These are phyloP conservation scores for Sarocladiaceae sp. DNA, from an alignment of 2,329 filamentous ascomycete species.

Conservation along the genomic window DNA sequence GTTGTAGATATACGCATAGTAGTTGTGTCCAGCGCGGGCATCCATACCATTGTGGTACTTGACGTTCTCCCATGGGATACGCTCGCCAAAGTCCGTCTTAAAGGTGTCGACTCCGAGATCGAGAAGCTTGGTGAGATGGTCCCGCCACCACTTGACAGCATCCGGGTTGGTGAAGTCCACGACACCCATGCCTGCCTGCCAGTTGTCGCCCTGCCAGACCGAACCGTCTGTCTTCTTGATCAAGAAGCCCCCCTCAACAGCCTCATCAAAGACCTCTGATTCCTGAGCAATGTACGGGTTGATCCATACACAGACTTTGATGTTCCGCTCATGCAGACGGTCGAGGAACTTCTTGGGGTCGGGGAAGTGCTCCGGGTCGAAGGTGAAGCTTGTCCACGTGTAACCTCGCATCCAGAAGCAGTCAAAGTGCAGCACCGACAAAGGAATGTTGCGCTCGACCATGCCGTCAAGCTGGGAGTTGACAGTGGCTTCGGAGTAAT, in stretches of 20 bases:
- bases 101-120: slow-evolving; percentile 64
- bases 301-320: slow-evolving; percentile 71
- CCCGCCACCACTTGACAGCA: slow-evolving; percentile 58
- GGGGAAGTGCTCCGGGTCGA: slow-evolving; percentile 61
- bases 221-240: slow-evolving; percentile 63
- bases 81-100: slow-evolving; percentile 73
- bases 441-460: slow-evolving; percentile 55
- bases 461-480: slow-evolving; percentile 63
- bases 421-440: slow-evolving; percentile 71
- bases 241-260: slow-evolving; percentile 60
- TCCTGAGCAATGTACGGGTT: slow-evolving; percentile 69
- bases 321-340: slow-evolving; percentile 55
- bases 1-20: slow-evolving; percentile 70
- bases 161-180: slow-evolving; percentile 69
- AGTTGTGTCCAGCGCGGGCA: slow-evolving; percentile 67
- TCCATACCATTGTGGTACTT: slow-evolving; percentile 58
- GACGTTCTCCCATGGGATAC: slow-evolving; percentile 60
- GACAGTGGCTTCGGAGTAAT: slow-evolving; percentile 65
- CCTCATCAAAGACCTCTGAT: slow-evolving; percentile 58
- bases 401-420: slow-evolving; percentile 74
- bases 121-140: slow-evolving; percentile 56
- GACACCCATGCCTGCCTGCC: slow-evolving; percentile 71
- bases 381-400: slow-evolving; percentile 69
- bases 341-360: slow-evolving; percentile 59
- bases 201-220: slow-evolving; percentile 70